Evolutionary conservation across 139 green algal genomes (phyloP).

Genomic region (Tetradesmus lagerheimii): DNA sequence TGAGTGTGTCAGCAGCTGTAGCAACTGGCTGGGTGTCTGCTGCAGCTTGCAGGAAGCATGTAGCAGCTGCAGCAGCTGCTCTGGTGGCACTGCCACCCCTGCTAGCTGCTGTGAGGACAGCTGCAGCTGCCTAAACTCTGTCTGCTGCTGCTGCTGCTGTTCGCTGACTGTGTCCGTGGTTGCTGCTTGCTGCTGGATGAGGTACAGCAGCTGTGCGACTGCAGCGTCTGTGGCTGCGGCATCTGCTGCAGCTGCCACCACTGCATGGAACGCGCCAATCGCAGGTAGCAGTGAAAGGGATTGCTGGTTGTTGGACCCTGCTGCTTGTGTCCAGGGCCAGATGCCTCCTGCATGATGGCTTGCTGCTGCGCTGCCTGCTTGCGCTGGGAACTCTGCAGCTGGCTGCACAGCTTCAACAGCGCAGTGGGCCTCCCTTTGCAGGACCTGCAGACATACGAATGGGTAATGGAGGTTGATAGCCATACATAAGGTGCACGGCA

Average conservation of each 20-base stretch:
- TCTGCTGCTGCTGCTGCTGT: neutral
- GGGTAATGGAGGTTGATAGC: no score
- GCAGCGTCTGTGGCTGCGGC: neutral
- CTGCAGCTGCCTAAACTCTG: neutral
- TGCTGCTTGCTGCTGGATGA: neutral
- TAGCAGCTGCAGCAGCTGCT: constrained; percentile 6
- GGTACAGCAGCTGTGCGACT: neutral
- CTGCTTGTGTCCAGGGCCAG: neutral
- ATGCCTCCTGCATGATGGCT: neutral
- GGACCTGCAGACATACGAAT: neutral
- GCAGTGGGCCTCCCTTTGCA: neutral
- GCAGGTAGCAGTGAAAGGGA: neutral
- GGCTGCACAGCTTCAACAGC: neutral
- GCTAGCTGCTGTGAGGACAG: neutral
- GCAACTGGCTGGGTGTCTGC: neutral
- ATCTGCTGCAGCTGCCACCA: neutral
- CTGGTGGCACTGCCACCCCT: neutral
- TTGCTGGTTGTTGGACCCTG: neutral
- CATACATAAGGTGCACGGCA: no score
- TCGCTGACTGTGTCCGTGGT: neutral
- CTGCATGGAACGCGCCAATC: neutral
- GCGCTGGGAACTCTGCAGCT: neutral
- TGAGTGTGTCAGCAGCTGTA: neutral
- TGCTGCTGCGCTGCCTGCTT: neutral
- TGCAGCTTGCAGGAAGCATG: neutral